Percentiles rank a stretch among this genome's conserved stretches.
Evolutionary conservation across 495 filamentous ascomycete genomes (phyloP).

Genomic region (Sordaria brevicollis): DNA sequence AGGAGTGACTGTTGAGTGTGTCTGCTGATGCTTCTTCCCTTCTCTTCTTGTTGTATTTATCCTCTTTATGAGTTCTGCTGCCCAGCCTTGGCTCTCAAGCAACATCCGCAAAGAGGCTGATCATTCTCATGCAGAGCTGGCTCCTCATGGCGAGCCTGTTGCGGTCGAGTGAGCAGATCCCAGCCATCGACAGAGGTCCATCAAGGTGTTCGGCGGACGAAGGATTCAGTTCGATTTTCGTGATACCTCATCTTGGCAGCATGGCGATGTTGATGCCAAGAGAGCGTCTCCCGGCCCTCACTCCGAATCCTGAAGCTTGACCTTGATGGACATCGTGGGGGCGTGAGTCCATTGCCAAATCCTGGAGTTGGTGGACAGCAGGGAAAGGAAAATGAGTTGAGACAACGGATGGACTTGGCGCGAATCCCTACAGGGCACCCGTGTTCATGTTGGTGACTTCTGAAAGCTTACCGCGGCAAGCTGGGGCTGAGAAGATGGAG

Average conservation of each 20-base stretch:
- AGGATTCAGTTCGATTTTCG: not conserved
- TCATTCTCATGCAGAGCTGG: constrained; percentile 1
- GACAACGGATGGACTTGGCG: not conserved
- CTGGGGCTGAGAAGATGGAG: not conserved
- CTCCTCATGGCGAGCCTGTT: not conserved
- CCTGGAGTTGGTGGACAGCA: not conserved
- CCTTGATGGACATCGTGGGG: not conserved
- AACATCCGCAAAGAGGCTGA: not conserved
- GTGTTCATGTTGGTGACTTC: not conserved
- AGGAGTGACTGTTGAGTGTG: not conserved
- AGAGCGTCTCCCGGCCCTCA: not conserved
- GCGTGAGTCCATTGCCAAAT: not conserved
- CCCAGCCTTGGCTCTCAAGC: not conserved
- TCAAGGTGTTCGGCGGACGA: not conserved
- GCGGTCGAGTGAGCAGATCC: not conserved
- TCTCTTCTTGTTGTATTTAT: not conserved
- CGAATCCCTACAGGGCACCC: not conserved
- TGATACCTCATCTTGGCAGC: not conserved
- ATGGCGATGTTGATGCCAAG: not conserved
- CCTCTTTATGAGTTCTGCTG: not conserved
- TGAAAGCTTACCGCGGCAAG: not conserved
- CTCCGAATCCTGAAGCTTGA: not conserved
- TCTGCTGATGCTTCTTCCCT: not conserved
- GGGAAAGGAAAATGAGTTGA: not conserved
- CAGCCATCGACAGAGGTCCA: not conserved